Base-by-base conservation (phyloP, 2,329 filamentous ascomycete species). In the Blastomyces parvus region DNA sequence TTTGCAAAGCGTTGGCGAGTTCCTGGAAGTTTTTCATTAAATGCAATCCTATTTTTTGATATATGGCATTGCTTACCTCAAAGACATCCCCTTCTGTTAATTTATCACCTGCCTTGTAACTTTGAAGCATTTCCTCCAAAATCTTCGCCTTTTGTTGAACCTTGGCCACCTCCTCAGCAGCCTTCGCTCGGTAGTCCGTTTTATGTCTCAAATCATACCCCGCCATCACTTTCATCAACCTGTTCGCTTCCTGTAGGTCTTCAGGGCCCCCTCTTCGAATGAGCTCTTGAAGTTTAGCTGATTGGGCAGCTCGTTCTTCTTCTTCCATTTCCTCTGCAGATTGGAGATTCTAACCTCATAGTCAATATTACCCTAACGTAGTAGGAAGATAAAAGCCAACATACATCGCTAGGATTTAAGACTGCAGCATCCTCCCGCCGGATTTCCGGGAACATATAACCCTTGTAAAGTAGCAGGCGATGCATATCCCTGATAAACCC, bases 401-500 rank as follows among this genome's bases (percentile, higher is more conserved):
- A 78, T 84, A 96, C 91, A 80, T 97, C 94, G 74, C 91, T 97
- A 1, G 94, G 93, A 73, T 97, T 99, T 70, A 99, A 77, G 30
- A 99, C 94, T 17, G 94, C 94, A 19, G 93, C 94, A 82, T 99
- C 93, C 75, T 99, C 94, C 67, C 88, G 84, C 69, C 91, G 86
- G 67, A 99, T 86, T 73, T 96, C 91, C 5, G 94, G 94, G 74
- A 99, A 99, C 60, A 89, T 85, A 73, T 99, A 99, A 62, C 94
- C 94, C 79, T 99, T 99, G 81, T 96, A 97, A 74, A 91, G 92
- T 70, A 99, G 80, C 69, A 99, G 79, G 63, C 94, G 84, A 77
- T 99, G 94, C 94, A 99, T 99, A 76, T 99, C 94, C 72, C 94
- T 81, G 71, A 99, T 95, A 74, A 95, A 96, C 6, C 94, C 94